Percentiles rank a stretch among this genome's conserved stretches.
Conservation (phyloP, 305 asterid genomes). For the Stenogyne calaminthoides region DNA sequence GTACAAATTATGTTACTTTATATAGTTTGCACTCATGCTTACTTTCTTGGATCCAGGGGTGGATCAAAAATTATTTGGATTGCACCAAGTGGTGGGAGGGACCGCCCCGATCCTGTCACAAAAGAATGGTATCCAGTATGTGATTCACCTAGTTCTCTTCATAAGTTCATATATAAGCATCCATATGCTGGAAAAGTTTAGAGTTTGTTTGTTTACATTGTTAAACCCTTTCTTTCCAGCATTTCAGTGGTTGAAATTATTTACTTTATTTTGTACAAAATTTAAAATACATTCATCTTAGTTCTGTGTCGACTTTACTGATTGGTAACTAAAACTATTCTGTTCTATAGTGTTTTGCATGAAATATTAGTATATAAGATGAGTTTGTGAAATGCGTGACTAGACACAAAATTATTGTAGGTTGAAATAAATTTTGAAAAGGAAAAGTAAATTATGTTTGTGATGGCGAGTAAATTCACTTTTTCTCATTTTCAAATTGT, state of each 20-base stretch:
- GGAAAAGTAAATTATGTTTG: not conserved
- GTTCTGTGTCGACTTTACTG: not conserved
- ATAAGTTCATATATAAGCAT: not conserved
- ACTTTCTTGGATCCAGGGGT: slow-evolving; percentile 54
- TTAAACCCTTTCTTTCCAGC: not conserved
- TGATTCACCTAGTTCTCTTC: slow-evolving; percentile 29
- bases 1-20: not conserved
- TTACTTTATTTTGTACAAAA: not conserved
- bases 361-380: not conserved
- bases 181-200: not conserved
- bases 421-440: not conserved
- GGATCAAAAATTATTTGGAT: slow-evolving; percentile 96
- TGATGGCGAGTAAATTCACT: not conserved
- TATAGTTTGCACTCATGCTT: slow-evolving; percentile 22
- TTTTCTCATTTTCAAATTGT: not conserved
- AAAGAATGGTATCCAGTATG: slow-evolving; percentile 90
- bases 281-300: not conserved
- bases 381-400: not conserved
- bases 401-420: too few species aligned
- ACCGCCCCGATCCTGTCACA: slow-evolving; percentile 86
- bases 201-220: not conserved
- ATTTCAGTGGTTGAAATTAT: not conserved
- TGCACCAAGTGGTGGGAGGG: slow-evolving; percentile 99
- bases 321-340: not conserved
- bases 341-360: not conserved